Evolutionary conservation across 352 stramenopile species (phyloP).

Genomic region (Phytopythium vexans): DNA sequence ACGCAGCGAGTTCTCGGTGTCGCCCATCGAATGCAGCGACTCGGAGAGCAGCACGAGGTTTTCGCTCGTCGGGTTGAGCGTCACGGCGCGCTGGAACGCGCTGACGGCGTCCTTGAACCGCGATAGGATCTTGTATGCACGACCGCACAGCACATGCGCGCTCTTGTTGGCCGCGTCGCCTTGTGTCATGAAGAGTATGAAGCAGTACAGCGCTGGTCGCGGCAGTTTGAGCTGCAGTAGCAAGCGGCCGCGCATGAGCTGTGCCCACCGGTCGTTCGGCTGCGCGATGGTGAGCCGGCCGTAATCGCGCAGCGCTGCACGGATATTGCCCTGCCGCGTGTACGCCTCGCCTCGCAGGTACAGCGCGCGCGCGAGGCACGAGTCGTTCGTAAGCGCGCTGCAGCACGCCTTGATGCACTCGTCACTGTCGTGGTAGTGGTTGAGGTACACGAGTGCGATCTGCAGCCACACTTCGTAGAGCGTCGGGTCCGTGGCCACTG

Average conservation of each 20-base stretch:
- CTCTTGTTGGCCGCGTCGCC: conserved; percentile 22
- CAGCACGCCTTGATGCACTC: conserved; percentile 64
- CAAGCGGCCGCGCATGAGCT: conserved; percentile 53
- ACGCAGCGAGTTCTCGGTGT: conserved; percentile 74
- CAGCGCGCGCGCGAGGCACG: conserved; percentile 50
- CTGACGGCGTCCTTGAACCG: conserved; percentile 58
- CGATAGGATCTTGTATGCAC: conserved; percentile 69
- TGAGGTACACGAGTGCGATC: conserved; percentile 77
- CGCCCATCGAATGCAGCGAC: conserved; percentile 72
- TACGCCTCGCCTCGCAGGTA: conserved; percentile 68
- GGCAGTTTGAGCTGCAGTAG: conserved; percentile 55
- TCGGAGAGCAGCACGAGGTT: conserved; percentile 80
- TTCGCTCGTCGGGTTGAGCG: conserved; percentile 56
- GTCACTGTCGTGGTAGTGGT: conserved; percentile 75
- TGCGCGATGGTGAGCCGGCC: conserved; percentile 54
- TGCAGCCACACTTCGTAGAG: conserved; percentile 77
- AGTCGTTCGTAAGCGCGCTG: conserved; percentile 61
- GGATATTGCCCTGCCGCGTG: conserved; percentile 55
- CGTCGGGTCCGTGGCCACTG: conserved; percentile 66
- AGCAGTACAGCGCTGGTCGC: conserved; percentile 65
- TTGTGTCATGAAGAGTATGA: conserved; percentile 70
- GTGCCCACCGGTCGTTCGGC: conserved; percentile 57
- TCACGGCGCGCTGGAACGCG: conserved; percentile 60
- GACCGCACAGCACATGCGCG: conserved; percentile 48
- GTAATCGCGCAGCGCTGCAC: conserved; percentile 57